Conservation (phyloP, 106 monocot genomes). For the Acorus gramineus region DNA sequence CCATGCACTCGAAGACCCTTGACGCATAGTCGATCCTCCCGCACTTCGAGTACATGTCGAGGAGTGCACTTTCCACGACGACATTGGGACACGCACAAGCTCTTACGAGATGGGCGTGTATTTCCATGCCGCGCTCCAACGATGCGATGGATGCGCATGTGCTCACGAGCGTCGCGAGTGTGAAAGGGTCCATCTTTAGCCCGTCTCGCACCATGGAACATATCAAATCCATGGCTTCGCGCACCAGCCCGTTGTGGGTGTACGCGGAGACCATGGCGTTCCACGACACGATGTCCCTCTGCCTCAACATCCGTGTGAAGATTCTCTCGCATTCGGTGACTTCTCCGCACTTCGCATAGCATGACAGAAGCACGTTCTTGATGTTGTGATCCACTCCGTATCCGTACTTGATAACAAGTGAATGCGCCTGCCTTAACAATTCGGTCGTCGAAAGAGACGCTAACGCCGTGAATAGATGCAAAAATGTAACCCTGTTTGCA, state of each 20-base stretch:
- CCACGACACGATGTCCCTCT: constrained; percentile 68
- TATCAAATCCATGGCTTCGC: constrained; percentile 64
- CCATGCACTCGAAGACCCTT: constrained; percentile 47
- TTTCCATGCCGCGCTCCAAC: constrained; percentile 73
- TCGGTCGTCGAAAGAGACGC: constrained; percentile 40
- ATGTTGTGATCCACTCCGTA: constrained; percentile 23
- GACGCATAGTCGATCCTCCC: constrained; percentile 73
- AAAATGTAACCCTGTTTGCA: constrained; percentile 60
- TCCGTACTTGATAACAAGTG: constrained; percentile 36
- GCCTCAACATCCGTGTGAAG: constrained; percentile 47
- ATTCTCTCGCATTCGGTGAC: constrained; percentile 46
- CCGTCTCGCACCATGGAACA: constrained; percentile 63
- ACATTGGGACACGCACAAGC: constrained; percentile 37
- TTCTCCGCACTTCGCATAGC: constrained; percentile 61
- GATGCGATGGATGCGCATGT: constrained; percentile 70
- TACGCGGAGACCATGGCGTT: constrained; percentile 84
- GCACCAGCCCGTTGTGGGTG: constrained; percentile 55
- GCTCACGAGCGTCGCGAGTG: constrained; percentile 54
- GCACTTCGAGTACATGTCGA: constrained; percentile 93
- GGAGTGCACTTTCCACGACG: constrained; percentile 65
- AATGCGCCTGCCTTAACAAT: constrained; percentile 46
- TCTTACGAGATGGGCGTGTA: constrained; percentile 59
- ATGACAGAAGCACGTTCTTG: constrained; percentile 66
- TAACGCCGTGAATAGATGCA: constrained; percentile 50
- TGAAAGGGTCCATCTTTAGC: constrained; percentile 54